Base-by-base conservation (phyloP, 352 stramenopile species). In the Pythium brachiatum region DNA sequence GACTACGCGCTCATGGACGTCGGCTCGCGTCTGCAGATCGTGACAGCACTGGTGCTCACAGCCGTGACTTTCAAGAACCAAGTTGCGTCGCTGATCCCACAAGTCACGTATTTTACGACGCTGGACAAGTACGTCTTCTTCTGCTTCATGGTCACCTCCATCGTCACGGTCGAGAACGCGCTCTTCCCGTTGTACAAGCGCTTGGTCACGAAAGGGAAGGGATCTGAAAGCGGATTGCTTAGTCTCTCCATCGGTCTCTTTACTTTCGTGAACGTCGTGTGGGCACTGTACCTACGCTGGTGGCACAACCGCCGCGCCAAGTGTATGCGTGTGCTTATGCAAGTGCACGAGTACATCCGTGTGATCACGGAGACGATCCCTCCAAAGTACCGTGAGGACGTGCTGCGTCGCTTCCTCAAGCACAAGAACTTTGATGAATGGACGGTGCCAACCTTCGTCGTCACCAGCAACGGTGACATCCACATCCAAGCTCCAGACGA, bases 81-180 rank as follows among this genome's bases (percentile, higher is more conserved):
- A 25, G 75, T 87, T 0, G 70, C 74, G n/a, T 69, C 66, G 1
- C 44, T 80, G 0, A 78, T 86, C 7, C 81, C 81, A 12, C 74
- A 86, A 38, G 74, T 90, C 2, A 82, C 79, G 53, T 90, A 90
- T 46, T 81, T 86, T 34, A 89, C 81, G 32, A 72, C 69, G 13
- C 57, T 89, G n/a, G 79, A 89, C 57, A 67, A 73, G 52, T 89
- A 87, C 41, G 75, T 89, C 2, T 83, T 81, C 43, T 84, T 86
- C 62, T 86, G 77, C 69, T 89, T 89, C 58, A 60, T 86, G 6
- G 69, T 86, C 34, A 65, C 78, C 7, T 83, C 66, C 20, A 25
- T 78, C 12, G 76, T 89, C 13, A 77, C 75, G 21, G 46, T 89
- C 26, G 79, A 85, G 60, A 89, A 86, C 47, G 73, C 79, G 2